These are phyloP conservation scores for Cyamopsis tetragonoloba DNA, from an alignment of 306 rosid species.

Conservation along the genomic window DNA sequence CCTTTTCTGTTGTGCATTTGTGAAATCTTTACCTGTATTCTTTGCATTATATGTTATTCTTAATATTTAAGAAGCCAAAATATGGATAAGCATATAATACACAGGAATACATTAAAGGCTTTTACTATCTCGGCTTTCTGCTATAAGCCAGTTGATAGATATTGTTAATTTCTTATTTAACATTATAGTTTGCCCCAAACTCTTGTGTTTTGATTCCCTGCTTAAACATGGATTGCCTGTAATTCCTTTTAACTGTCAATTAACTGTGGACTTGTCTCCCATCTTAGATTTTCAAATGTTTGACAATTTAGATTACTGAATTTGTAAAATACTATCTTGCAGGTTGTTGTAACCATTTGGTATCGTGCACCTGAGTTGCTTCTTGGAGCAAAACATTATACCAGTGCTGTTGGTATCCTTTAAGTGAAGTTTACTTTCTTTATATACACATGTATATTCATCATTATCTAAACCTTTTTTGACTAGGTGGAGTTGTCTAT, in stretches of 20 bases:
- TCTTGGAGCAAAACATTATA: slow-evolving; percentile 97
- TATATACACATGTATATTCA: not conserved
- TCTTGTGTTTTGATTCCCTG: slow-evolving; percentile 1
- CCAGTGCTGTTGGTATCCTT: slow-evolving; percentile 97
- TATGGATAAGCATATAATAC: not conserved
- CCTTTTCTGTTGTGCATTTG: slow-evolving; percentile 18
- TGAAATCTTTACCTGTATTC: not conserved
- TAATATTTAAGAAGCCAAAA: not conserved
- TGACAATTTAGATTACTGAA: slow-evolving; percentile 21
- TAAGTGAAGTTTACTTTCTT: not conserved
- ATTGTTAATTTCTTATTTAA: slow-evolving; percentile 7
- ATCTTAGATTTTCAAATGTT: not conserved
- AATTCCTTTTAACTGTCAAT: not conserved
- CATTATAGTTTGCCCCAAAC: not conserved
- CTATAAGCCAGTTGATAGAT: slow-evolving; percentile 23
- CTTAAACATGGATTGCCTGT: slow-evolving; percentile 2
- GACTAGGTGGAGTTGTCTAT: too few relatives aligned
- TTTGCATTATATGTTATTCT: not conserved
- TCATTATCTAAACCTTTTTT: too few relatives aligned
- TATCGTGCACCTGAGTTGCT: slow-evolving; percentile 99
- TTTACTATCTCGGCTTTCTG: not conserved
- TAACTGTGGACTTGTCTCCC: slow-evolving; percentile 2
- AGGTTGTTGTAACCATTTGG: slow-evolving; percentile 99
- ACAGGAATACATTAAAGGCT: slow-evolving; percentile 13
- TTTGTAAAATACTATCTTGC: slow-evolving; percentile 29